Conservation (phyloP, 73 alveolate species). For the Paramecium pentaurelia region DNA sequence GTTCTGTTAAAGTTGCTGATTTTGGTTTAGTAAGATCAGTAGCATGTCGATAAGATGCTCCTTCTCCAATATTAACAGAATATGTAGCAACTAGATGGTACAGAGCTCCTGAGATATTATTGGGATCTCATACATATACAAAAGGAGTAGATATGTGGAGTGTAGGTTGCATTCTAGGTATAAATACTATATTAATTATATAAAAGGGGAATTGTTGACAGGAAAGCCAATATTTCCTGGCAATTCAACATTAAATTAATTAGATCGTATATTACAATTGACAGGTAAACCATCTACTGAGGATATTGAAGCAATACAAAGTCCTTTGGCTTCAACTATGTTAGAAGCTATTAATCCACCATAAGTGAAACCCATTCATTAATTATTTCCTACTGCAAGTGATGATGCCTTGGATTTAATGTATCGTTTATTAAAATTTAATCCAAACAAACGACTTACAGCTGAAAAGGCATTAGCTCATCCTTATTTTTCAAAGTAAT, state of each 20-base stretch:
- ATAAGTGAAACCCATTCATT: constrained; percentile 65
- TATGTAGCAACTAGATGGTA: constrained; percentile 95
- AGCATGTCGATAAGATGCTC: constrained; percentile 68
- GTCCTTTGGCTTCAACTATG: constrained; percentile 79
- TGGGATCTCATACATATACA: constrained; percentile 85
- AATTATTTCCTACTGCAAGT: constrained; percentile 76
- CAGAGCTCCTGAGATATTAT: constrained; percentile 91
- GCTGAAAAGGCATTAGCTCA: constrained; percentile 80
- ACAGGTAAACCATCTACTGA: constrained; percentile 85
- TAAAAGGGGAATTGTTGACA: constrained; percentile 72
- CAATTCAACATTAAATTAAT: constrained; percentile 80
- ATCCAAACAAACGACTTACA: constrained; percentile 83
- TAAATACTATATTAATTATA: neutral
- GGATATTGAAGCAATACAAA: constrained; percentile 79
- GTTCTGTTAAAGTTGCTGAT: constrained; percentile 89
- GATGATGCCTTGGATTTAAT: constrained; percentile 83
- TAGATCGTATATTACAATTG: constrained; percentile 74
- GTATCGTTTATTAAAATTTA: constrained; percentile 63
- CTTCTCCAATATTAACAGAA: constrained; percentile 80
- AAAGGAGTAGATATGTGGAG: constrained; percentile 94
- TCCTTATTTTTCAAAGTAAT: constrained; percentile 77
- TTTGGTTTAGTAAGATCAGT: constrained; percentile 89
- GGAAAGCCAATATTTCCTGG: constrained; percentile 93
- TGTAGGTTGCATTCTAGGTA: constrained; percentile 83
- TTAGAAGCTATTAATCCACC: constrained; percentile 75